Base-by-base conservation (phyloP, 352 stramenopile species). In the Phytophthora cryptogea region DNA sequence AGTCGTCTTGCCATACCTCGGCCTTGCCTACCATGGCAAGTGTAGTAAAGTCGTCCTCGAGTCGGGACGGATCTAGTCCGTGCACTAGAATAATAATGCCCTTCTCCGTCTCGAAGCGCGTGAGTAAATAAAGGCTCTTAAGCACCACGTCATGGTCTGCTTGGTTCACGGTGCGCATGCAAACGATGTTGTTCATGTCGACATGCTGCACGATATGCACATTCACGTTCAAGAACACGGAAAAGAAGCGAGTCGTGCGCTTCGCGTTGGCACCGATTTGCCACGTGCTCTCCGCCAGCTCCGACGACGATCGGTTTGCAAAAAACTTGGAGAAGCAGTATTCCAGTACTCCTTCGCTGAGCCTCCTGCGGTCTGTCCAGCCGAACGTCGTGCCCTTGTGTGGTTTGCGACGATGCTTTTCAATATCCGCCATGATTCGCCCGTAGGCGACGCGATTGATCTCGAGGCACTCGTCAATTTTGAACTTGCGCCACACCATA, bases 261-360 rank as follows among this genome's bases (percentile, higher is more conserved):
- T 65, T 70, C 27, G 63, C 59, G n/a, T 65, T 49, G 8, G 68
- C 57, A 23, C 66, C 42, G 27, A 83, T 49, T 28, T 57, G 30
- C 74, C 74, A 83, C 16, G 71, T 76, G 31, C 41, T 63, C 16
- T 64, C 48, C 4, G 60, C 60, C 35, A 83, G 26, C 16, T 76
- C 55, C 14, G 47, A 40, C n/a, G 45, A 53, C 17, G 57, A 58
- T 10, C 65, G 70, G 16, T 60, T 59, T 6, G 56, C n/a, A 42
- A 83, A 78, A 26, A 62, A 66, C 52, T 83, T 83, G 16, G 75
- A 70, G 35, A 83, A 83, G 20, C 64, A 76, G 42, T 70, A 80
- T 35, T 37, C 63, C 56, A 83, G 40, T 23, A 66, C 45, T 23
- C 68, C 60, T 26, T 70, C 59, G 7, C 36, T 27, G 46, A 76